Conservation (phyloP, 2,329 filamentous ascomycete genomes). For the Sarocladium oryzae region DNA sequence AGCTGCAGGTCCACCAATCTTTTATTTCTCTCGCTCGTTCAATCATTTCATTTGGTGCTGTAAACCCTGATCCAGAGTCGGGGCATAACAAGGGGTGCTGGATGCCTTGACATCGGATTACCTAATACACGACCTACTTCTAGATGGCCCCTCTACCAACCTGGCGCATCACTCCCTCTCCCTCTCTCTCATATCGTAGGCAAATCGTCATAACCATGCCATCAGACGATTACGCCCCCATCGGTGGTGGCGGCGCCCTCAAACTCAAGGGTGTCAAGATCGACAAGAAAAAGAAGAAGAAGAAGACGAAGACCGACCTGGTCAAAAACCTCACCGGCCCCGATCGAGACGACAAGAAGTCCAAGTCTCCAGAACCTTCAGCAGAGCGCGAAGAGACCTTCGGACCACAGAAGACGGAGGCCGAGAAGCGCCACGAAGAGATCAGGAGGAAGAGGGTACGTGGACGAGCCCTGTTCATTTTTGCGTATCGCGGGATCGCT, state of each 20-base stretch:
- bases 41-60: too few species aligned
- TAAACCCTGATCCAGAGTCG: too few species aligned
- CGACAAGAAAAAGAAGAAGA: conserved; percentile 59
- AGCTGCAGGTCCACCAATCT: too few species aligned
- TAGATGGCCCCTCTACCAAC: background rate
- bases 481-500: background rate
- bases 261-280: conserved; percentile 76
- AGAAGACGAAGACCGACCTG: conserved; percentile 42
- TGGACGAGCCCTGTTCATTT: conserved; percentile 15
- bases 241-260: conserved; percentile 64
- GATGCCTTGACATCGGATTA: too few species aligned
- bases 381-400: conserved; percentile 25
- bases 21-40: too few species aligned
- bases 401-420: conserved; percentile 66
- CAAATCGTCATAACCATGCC: conserved; percentile 45
- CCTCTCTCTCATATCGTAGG: too few species aligned
- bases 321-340: conserved; percentile 38
- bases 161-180: background rate
- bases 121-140: background rate
- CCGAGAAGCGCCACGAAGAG: conserved; percentile 77
- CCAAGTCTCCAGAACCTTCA: conserved; percentile 17
- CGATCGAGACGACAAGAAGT: conserved; percentile 11
- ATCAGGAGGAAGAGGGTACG: conserved; percentile 70
- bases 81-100: too few species aligned
- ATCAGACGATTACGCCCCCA: conserved; percentile 65